phyloP scores from a whole-genome alignment of 495 filamentous ascomycete genomes.

The Xylaria castorea region DNA sequence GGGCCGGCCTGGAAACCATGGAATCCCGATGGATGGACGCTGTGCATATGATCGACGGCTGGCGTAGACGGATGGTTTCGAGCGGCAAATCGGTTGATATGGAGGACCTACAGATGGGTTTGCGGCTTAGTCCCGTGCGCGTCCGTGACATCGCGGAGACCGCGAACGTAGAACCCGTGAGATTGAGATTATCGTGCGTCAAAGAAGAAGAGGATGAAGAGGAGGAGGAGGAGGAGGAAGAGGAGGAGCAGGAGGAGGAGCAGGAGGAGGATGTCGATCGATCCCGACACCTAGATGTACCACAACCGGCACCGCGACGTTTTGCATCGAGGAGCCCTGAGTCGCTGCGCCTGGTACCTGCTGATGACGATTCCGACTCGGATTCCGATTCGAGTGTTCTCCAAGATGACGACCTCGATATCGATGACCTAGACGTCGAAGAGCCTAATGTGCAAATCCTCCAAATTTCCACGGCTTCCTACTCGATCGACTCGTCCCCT shows the following conservation, averaged over 20 bases:
- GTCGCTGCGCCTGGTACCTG: conserved; percentile 44
- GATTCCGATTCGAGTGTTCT: conserved; percentile 57
- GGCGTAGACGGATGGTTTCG: conserved; percentile 82
- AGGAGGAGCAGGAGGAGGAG: conserved; percentile 45
- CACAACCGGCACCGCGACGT: conserved; percentile 37
- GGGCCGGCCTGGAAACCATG: conserved; percentile 89
- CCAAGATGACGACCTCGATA: conserved; percentile 56
- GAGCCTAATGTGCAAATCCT: conserved; percentile 57
- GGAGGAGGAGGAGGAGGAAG: conserved; percentile 40
- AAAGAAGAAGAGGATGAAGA: conserved; percentile 45
- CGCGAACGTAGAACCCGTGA: conserved; percentile 40
- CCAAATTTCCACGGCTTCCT: conserved; percentile 46
- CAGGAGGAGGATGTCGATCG: conserved; percentile 31
- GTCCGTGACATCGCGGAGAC: conserved; percentile 60
- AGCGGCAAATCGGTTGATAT: conserved; percentile 81
- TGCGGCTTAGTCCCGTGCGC: conserved; percentile 69
- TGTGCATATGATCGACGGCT: conserved; percentile 87
- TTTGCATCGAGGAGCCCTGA: conserved; percentile 35
- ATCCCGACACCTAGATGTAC: conserved; percentile 20
- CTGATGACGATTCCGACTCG: conserved; percentile 45
- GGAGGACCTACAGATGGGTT: conserved; percentile 79
- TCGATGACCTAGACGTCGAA: conserved; percentile 56
- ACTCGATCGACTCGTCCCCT: conserved; percentile 37
- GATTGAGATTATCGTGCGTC: conserved; percentile 46
- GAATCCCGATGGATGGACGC: conserved; percentile 89